Evolutionary conservation across 2,329 filamentous ascomycete species (phyloP), one percentile per base, ranked within the genome.

Genomic region (Coleophoma cylindrospora): DNA sequence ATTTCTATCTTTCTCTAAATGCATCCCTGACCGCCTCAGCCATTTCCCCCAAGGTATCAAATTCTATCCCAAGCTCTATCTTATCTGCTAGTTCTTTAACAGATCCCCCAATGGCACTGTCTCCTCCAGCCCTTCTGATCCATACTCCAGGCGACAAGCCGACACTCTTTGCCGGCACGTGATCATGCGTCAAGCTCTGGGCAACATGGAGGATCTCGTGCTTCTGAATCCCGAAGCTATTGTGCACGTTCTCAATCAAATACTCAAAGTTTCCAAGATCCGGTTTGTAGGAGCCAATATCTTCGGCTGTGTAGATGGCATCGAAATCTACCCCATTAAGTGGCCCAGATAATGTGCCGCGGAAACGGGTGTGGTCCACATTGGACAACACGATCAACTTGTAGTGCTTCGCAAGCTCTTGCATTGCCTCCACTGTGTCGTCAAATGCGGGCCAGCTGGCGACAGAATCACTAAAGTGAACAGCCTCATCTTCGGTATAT

Each of bases 201-300:
- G 12, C 36, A 38, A n/a, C 36, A 45, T 34, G 21, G 27, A 45
- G 34, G 34, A 10, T n/a, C 11, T 34, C 14, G 21, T 10, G 21
- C 32, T 45, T 33, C 22, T 27, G 15, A 33, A 45, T 7, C 12
- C 22, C 43, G 19, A 19, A 19, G 19, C 19, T 19, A 2, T 19
- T 2, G 19, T 19, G 19, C 2, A 80, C 76, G 44, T 77, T 69
- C 11, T 69, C 64, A 4, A 89, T 62, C 73, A 89, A 73, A 61
- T 83, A 81, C 50, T 80, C 73, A 51, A 90, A 90, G 55, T 89
- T 89, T 46, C 70, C 68, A 32, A 70, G 60, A 56, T 83, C 74
- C 0, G 87, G 87, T 68, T 90, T 91, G 62, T 89, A 90, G 13
- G 74, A 77, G 0, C 86, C 85, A 27, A 89, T 78, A 37, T 88